Base-by-base conservation (phyloP, 148 eudicot genomes). In the Pouteria glomerata region DNA sequence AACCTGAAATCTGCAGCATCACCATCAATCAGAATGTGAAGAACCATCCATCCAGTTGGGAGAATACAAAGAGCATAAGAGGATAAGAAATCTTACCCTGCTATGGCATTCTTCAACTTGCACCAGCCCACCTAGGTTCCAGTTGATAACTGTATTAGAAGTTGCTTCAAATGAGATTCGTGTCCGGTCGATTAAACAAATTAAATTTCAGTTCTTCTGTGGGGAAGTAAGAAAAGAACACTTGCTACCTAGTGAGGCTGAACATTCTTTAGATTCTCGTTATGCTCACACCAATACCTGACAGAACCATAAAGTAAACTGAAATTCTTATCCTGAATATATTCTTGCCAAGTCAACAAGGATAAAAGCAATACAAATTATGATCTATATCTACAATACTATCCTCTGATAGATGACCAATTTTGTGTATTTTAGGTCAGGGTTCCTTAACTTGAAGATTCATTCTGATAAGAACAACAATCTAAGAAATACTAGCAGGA, bases 291-390 rank as follows among this genome's bases (percentile, higher is more conserved):
- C 65, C 23, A 53, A 1, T 44, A 30, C 69, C 52, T 57, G 57
- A 42, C 31, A 39, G 39, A 59, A 33, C 29, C 34, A 26, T 21
- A 66, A 11, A 24, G 47, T 37, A n/a, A 57, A 21, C 50, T 24
- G 37, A 68, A 57, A 51, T 50, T 48, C 66, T 44, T 57, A 64
- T 66, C 71, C 71, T 74, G 71, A 44, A 56, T 4, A 73, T 8
- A 19, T 10, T 35, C 27, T 26, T 27, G 39, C 48, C 51, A 16
- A 65, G 5, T 44, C 13, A 65, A 65, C 58, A 11, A 55, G 21
- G 19, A 44, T 8, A 44, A 14, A 44, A 26, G 3, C 19, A 8
- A 4, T 24, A 16, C 29, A 10, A 23, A 14, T 42, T 42, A 24
- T 26, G n/a, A 24, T 7, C 31, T 13, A 12, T 6, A 19, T 18